Percentiles rank a stretch among this genome's conserved stretches.
phyloP scores from a whole-genome alignment of 805 yeast genomes.

The Hanseniaspora clermontiae region DNA sequence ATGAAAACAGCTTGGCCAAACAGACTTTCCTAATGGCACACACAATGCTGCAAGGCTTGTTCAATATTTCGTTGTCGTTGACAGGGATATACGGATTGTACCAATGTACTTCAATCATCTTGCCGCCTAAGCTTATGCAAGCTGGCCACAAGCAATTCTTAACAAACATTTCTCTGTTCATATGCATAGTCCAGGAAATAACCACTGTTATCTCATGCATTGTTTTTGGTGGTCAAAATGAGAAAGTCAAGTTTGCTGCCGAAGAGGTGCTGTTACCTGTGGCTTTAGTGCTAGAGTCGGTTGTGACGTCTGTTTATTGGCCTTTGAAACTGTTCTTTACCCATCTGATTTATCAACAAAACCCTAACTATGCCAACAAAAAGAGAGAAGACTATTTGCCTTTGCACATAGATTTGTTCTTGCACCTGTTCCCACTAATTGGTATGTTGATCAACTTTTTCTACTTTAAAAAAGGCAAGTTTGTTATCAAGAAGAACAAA shows the following conservation, averaged over 20 bases:
- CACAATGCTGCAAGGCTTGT: not conserved
- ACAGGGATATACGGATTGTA: constrained; percentile 24
- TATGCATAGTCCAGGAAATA: constrained; percentile 25
- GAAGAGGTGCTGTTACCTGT: constrained; percentile 32
- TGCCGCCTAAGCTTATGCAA: constrained; percentile 38
- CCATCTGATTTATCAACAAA: constrained; percentile 34
- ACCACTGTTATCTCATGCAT: constrained; percentile 28
- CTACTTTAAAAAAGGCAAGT: constrained; percentile 38
- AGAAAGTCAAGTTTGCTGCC: not conserved
- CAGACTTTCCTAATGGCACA: not conserved
- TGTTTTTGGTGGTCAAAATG: constrained; percentile 1
- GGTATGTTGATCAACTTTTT: constrained; percentile 45
- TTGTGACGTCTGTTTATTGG: constrained; percentile 61
- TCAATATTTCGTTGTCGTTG: constrained; percentile 19
- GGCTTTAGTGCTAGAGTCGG: constrained; percentile 44
- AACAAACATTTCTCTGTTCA: constrained; percentile 48
- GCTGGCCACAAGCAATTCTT: constrained; percentile 66
- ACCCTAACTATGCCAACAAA: constrained; percentile 10
- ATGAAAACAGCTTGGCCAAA: no score
- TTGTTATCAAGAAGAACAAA: constrained; percentile 24
- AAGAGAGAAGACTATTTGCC: constrained; percentile 27
- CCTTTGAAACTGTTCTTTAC: constrained; percentile 43
- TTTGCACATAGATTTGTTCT: constrained; percentile 38
- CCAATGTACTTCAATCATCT: constrained; percentile 21
- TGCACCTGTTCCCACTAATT: constrained; percentile 48